Evolutionary conservation across 202 grass and related monocot species (phyloP), one percentile per base, ranked within the genome.

Genomic region (Zizania palustris): DNA sequence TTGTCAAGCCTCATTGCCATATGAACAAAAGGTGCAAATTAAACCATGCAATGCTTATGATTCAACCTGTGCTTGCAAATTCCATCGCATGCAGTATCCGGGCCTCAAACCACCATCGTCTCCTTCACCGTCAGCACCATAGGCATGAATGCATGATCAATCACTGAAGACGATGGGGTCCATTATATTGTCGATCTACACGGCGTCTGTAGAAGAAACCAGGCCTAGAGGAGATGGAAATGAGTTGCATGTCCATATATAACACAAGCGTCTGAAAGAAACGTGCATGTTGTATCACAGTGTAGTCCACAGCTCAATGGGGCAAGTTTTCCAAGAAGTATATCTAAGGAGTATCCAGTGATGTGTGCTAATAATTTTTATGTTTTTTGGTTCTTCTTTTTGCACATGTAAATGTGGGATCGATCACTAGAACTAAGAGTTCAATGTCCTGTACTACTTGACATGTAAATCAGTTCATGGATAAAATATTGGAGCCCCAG

Each of bases 21-120:
- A 42, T 79, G 35, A 16, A 28, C 28, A 85, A 74, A 62, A 55
- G 51, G 7, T 11, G 13, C 36, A 69, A n/a, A n/a, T n/a, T n/a
- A n/a, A 49, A 59, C 13, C 19, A 54, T 5, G 59, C 7, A 43
- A 44, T 73, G 12, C 45, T 78, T 35, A 60, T 71, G 21, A 73
- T 54, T 54, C 34, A 45, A 13, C 84, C 18, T 84, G 13, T 9
- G 21, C 78, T 51, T 60, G 3, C 6, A 3, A 63, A 63, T 66
- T 78, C 44, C 11, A 20, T 79, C 40, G 75, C 82, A 99, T 3
- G 75, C 82, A 99, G 96, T 99, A 99, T 78, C 96, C 92, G 0
- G 96, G 96, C 85, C 81, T 99, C 39, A 99, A 99, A 64, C 96
- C 96, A 21, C 92, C 96, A 0, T 82, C 96, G 35, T 99, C 96